phyloP scores from a whole-genome alignment of 306 rosid genomes.

The Prunus davidiana region DNA sequence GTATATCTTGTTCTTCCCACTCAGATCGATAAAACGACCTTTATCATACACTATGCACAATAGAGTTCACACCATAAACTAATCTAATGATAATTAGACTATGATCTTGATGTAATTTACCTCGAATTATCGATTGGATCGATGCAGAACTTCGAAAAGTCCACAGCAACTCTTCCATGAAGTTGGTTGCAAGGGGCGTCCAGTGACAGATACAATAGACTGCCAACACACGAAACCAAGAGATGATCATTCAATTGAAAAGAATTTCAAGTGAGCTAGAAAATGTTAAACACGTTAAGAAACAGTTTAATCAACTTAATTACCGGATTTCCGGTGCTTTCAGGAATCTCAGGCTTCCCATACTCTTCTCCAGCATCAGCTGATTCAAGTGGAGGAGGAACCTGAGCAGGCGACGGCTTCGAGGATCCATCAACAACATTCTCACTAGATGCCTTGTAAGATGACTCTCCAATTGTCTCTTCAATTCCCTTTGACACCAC shows the following conservation, averaged over 20 bases:
- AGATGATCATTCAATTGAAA: background rate
- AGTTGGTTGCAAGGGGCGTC: slow-evolving; percentile 27
- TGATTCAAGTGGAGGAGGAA: slow-evolving; percentile 27
- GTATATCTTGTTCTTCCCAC: background rate
- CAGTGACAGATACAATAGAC: slow-evolving; percentile 28
- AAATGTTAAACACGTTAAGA: background rate
- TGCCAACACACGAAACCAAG: slow-evolving; percentile 7
- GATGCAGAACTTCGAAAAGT: slow-evolving; percentile 45
- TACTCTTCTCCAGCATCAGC: slow-evolving; percentile 18
- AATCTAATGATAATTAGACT: background rate
- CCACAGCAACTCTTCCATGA: slow-evolving; percentile 81
- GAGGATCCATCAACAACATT: slow-evolving; percentile 5
- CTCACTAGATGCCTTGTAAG: slow-evolving; percentile 10
- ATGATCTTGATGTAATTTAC: slow-evolving; percentile 24
- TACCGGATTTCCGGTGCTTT: slow-evolving; percentile 41
- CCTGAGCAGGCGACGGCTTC: background rate
- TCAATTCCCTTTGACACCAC: slow-evolving; percentile 27
- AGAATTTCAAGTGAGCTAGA: background rate
- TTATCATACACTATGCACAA: background rate
- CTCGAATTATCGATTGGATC: slow-evolving; percentile 48
- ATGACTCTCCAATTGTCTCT: slow-evolving; percentile 35
- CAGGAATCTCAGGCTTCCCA: slow-evolving; percentile 25
- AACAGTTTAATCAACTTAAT: background rate
- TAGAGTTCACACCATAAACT: background rate
- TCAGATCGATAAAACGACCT: background rate